phyloP scores from a whole-genome alignment of 306 rosid species.

The Cajanus cajan region DNA sequence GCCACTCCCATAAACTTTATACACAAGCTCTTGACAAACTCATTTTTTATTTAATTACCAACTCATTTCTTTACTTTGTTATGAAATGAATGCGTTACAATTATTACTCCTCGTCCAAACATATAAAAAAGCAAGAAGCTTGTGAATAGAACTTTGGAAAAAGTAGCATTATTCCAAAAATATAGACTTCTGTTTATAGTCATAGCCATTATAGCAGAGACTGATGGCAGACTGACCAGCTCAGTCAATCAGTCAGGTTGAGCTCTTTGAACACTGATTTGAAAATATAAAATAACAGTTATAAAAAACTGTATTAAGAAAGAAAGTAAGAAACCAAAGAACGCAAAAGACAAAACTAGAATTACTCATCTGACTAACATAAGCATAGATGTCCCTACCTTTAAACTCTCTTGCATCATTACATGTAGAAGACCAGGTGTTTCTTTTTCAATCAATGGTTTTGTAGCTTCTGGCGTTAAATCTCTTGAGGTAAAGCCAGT shows the following conservation, averaged over 20 bases:
- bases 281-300: neutral
- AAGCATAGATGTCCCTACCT: slow-evolving; percentile 46
- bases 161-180: slow-evolving; percentile 11
- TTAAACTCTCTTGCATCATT: slow-evolving; percentile 93
- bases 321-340: slow-evolving; percentile 16
- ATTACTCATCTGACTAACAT: slow-evolving; percentile 2
- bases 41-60: slow-evolving; percentile 4
- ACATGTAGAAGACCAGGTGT: slow-evolving; percentile 83
- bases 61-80: neutral
- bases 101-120: neutral
- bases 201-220: neutral
- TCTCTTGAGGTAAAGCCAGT: slow-evolving; percentile 82
- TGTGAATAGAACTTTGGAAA: slow-evolving; percentile 10
- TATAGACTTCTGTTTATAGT: slow-evolving; percentile 1
- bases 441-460: slow-evolving; percentile 80
- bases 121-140: neutral
- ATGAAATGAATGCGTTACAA: slow-evolving; percentile 17
- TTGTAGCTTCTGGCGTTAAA: slow-evolving; percentile 96
- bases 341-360: neutral
- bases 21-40: slow-evolving; percentile 4
- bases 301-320: neutral
- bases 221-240: neutral
- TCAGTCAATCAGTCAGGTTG: neutral
- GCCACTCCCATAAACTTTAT: slow-evolving; percentile 18
- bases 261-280: slow-evolving; percentile 12